These are phyloP conservation scores for Coniosporium uncinatum DNA, from an alignment of 2,329 filamentous ascomycete genomes.

Conservation along the genomic window DNA sequence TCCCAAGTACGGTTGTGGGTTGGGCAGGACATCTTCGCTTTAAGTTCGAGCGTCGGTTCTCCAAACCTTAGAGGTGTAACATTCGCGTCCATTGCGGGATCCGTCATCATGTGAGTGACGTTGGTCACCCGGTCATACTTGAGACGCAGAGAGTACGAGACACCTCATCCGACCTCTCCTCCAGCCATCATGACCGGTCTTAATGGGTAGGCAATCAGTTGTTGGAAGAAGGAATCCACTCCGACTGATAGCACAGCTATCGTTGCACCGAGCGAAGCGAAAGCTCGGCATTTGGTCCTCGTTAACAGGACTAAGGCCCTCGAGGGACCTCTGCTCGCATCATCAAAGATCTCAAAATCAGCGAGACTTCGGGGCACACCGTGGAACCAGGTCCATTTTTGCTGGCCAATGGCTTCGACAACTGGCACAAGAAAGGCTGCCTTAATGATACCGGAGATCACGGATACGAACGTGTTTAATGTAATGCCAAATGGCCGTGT, in stretches of 20 bases:
- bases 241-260: neutral
- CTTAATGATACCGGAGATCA: constrained; percentile 18
- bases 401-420: constrained; percentile 22
- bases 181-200: constrained; percentile 16
- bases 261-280: neutral
- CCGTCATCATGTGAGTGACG: neutral
- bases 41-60: neutral
- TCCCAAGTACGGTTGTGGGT: constrained; percentile 8
- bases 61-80: neutral
- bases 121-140: neutral
- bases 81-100: neutral
- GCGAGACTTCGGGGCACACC: neutral
- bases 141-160: constrained; percentile 6
- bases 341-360: neutral
- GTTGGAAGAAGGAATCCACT: neutral
- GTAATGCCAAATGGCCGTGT: constrained; percentile 24
- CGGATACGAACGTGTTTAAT: constrained; percentile 16
- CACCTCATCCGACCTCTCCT: constrained; percentile 9
- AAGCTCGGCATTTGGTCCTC: neutral
- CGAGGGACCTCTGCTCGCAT: neutral
- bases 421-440: constrained; percentile 16
- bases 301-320: neutral
- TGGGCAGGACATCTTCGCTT: constrained; percentile 2
- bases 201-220: too few species aligned
- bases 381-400: constrained; percentile 27